These are phyloP conservation scores for Suillus spraguei DNA, from an alignment of 768 basidiomycete species.

Conservation along the genomic window DNA sequence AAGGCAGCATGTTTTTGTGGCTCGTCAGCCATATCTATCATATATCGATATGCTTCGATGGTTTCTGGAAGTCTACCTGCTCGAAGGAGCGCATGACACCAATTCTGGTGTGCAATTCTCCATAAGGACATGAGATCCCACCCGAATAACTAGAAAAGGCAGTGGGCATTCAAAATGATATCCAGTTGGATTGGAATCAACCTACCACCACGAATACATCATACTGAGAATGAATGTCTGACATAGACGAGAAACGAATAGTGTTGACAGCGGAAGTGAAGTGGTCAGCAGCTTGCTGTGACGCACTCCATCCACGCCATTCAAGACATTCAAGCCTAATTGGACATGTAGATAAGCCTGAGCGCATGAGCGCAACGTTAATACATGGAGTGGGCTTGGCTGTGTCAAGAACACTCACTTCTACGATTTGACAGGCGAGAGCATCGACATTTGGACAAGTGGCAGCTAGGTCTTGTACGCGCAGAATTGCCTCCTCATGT, in stretches of 20 bases:
- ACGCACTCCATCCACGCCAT: background rate
- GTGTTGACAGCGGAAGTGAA: background rate
- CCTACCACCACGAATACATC: background rate
- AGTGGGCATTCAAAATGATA: too few species aligned
- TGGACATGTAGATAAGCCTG: background rate
- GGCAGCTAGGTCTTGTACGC: background rate
- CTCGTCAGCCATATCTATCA: background rate
- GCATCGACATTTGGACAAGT: background rate
- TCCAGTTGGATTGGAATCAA: background rate
- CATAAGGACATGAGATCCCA: background rate
- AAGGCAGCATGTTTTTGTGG: background rate
- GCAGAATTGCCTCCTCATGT: background rate
- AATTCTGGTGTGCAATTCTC: background rate
- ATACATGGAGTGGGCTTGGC: background rate
- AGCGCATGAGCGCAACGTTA: background rate
- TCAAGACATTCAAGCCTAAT: background rate
- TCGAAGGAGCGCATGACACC: background rate
- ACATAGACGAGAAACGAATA: background rate
- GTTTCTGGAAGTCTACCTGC: background rate
- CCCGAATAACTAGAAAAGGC: background rate
- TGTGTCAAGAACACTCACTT: background rate
- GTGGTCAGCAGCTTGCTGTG: background rate
- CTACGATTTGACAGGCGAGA: background rate
- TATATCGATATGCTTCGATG: background rate
- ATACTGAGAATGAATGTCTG: background rate